These are phyloP conservation scores for Plasmodium inui DNA, from an alignment of 169 alveolate species.

Conservation along the genomic window DNA sequence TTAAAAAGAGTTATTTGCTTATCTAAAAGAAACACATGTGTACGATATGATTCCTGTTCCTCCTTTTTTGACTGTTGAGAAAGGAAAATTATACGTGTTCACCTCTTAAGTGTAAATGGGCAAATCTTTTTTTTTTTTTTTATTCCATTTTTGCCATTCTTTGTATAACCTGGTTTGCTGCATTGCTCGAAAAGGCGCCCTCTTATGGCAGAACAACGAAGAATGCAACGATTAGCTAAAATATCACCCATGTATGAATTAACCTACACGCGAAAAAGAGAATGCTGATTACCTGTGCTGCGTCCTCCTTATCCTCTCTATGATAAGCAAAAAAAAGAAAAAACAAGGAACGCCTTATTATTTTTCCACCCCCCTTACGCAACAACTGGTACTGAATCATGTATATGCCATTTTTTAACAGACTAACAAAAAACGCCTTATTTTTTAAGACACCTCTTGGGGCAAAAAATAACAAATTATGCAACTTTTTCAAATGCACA, in stretches of 20 bases:
- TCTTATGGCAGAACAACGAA: neutral
- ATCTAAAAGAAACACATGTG: neutral
- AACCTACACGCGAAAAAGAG: neutral
- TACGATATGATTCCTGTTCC: neutral
- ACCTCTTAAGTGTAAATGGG: neutral
- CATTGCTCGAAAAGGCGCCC: neutral
- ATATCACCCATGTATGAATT: neutral
- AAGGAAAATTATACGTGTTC: neutral
- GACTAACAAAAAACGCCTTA: neutral
- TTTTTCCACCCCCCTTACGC: neutral
- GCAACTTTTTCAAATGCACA: conserved; percentile 4
- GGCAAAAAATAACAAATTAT: conserved; percentile 18
- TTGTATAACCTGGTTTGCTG: neutral
- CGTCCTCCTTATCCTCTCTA: neutral
- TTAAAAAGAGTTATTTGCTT: neutral
- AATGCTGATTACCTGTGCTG: neutral
- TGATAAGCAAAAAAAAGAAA: neutral
- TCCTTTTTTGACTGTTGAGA: neutral
- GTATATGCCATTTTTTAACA: conserved; percentile 34
- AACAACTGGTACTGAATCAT: conserved; percentile 10
- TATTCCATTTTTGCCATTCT: neutral
- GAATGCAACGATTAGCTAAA: neutral
- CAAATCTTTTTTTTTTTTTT: neutral
- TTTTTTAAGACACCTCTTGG: conserved; percentile 34
- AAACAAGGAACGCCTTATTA: neutral